A percentile compares a stretch with the other conserved stretches of the same genome.
Evolutionary conservation across 768 basidiomycete species (phyloP).

Genomic region (Termitomyces bulborhizus): DNA sequence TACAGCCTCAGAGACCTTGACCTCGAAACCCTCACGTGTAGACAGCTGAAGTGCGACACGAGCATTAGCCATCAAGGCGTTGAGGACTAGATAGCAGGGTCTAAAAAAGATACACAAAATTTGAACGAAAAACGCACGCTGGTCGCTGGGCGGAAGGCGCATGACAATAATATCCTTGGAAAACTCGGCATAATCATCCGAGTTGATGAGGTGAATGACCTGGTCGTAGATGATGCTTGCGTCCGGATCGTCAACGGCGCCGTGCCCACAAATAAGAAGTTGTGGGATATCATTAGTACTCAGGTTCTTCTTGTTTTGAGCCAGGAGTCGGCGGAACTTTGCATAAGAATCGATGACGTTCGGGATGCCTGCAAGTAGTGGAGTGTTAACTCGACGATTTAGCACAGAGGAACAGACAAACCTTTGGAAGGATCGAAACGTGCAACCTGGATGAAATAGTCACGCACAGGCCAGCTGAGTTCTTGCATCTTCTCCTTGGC

Average conservation of each 20-base stretch:
- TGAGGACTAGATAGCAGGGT: slow-evolving; percentile 51
- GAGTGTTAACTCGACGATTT: neutral
- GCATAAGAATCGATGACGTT: slow-evolving; percentile 85
- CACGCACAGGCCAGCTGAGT: slow-evolving; percentile 71
- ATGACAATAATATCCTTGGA: slow-evolving; percentile 69
- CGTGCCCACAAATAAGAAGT: slow-evolving; percentile 82
- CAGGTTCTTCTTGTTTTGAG: slow-evolving; percentile 33
- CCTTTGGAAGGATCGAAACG: slow-evolving; percentile 82
- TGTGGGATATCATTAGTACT: slow-evolving; percentile 58
- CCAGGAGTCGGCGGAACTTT: slow-evolving; percentile 68
- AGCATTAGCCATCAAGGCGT: slow-evolving; percentile 83
- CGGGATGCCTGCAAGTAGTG: slow-evolving; percentile 58
- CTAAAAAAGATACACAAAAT: neutral
- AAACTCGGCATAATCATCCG: slow-evolving; percentile 45
- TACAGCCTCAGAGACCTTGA: slow-evolving; percentile 95
- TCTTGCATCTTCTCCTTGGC: slow-evolving; percentile 76
- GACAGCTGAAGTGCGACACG: slow-evolving; percentile 90
- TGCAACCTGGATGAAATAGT: slow-evolving; percentile 90
- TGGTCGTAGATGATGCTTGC: slow-evolving; percentile 89
- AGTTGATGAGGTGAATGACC: slow-evolving; percentile 53
- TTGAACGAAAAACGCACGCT: slow-evolving; percentile 44
- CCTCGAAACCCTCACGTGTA: slow-evolving; percentile 93
- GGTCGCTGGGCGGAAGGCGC: slow-evolving; percentile 77
- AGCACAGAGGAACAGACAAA: slow-evolving; percentile 8
- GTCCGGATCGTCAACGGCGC: slow-evolving; percentile 92